Evolutionary conservation across 805 yeast genomes (phyloP).

Genomic region (Yamadazyma olivae): DNA sequence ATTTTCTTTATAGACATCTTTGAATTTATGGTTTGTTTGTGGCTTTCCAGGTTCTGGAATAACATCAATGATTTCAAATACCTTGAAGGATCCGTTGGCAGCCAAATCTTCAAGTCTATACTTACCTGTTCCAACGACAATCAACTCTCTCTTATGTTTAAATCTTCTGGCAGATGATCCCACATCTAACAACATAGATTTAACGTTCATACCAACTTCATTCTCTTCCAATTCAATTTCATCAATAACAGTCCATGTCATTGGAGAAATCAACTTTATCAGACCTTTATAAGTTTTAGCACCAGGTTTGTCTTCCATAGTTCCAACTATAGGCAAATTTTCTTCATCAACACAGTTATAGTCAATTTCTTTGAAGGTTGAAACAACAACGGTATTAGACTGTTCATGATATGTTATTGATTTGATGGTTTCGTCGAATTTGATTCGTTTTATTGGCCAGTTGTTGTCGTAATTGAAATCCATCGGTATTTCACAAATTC

Average conservation of each 20-base stretch:
- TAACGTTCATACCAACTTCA: slow-evolving; percentile 59
- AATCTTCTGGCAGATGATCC: slow-evolving; percentile 40
- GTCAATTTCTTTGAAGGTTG: slow-evolving; percentile 56
- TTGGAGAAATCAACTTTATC: slow-evolving; percentile 66
- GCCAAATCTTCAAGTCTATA: slow-evolving; percentile 77
- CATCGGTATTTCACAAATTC: slow-evolving; percentile 50
- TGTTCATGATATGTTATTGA: slow-evolving; percentile 67
- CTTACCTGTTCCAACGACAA: slow-evolving; percentile 77
- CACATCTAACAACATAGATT: slow-evolving; percentile 49
- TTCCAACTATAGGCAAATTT: slow-evolving; percentile 59
- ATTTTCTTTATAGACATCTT: slow-evolving; percentile 66
- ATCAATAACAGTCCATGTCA: slow-evolving; percentile 76
- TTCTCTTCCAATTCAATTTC: slow-evolving; percentile 61
- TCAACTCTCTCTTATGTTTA: slow-evolving; percentile 56
- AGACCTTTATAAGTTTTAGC: slow-evolving; percentile 60
- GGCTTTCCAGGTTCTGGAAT: slow-evolving; percentile 89
- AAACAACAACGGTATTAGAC: slow-evolving; percentile 58
- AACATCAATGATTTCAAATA: slow-evolving; percentile 74
- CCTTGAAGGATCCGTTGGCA: slow-evolving; percentile 71
- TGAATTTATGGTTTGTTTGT: slow-evolving; percentile 75
- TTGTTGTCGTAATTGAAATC: slow-evolving; percentile 55
- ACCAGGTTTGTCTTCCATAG: slow-evolving; percentile 46
- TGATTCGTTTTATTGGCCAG: slow-evolving; percentile 52
- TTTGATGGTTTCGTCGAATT: slow-evolving; percentile 62
- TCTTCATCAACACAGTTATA: slow-evolving; percentile 75